Base-by-base conservation (phyloP, 345 rosid species). In the Eucalyptus curtisii region DNA sequence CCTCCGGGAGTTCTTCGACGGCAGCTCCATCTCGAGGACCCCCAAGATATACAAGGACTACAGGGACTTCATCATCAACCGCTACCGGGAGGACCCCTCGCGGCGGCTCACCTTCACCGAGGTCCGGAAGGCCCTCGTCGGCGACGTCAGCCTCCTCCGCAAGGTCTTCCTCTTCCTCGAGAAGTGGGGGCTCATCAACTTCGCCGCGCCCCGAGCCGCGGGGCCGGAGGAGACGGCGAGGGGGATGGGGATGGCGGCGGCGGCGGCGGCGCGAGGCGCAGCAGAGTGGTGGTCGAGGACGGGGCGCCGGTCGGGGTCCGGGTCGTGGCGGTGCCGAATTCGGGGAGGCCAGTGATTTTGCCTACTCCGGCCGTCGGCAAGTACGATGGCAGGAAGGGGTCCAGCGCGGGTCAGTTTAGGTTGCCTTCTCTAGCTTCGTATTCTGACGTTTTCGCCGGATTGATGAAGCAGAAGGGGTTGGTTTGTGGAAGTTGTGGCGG, bases 21-120 rank as follows among this genome's bases (percentile, higher is more conserved):
- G 95, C 82, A 94, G 93, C 91, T 97, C 99, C 30, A 94, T 97
- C 79, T 95, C 98, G 19, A 93, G 99, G 90, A 97, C 98, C 13
- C 99, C 99, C 4, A 97, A 94, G 91, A 94, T 98, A 37, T 98
- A 98, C 96, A 96, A 97, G 88, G 99, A 98, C 42, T 98, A 97
- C 87, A 87, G 99, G 48, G 99, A 98, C 84, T 98, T 98, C 91
- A 95, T 97, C 61, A 96, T 97, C 94, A 97, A 93, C 88, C 97
- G 95, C 92, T 96, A 92, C 92, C 92, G 99, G 71, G 98, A 97
- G 86, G 97, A 96, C 87, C 94, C 99, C 88, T 91, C 94, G 8
- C 88, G 93, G 86, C 92, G 92, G 89, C 95, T 98, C 81, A 92
- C 97, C 27, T 98, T 98, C 95, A 96, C 99, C 15, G 94, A 95